These are phyloP conservation scores for Entomortierella beljakovae DNA, from an alignment of 192 early-diverging fungal genomes.

Conservation along the genomic window DNA sequence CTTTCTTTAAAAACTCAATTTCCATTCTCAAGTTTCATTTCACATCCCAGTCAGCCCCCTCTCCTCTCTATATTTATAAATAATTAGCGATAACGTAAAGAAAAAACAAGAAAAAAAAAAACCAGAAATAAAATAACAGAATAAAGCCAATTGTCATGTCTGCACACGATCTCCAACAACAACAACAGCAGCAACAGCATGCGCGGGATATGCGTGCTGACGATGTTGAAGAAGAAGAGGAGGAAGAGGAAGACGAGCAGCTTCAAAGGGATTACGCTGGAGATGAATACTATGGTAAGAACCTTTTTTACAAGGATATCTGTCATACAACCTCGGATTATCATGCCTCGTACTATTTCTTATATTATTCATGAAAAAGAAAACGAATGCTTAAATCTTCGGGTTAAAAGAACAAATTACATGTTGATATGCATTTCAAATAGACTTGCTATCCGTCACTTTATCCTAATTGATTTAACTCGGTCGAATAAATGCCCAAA, in stretches of 20 bases:
- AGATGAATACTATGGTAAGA: constrained; percentile 50
- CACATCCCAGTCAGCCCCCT: background rate
- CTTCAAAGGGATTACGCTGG: constrained; percentile 37
- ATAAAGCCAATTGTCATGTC: constrained; percentile 20
- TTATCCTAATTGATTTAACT: too few species aligned
- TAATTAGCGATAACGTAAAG: background rate
- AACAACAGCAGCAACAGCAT: constrained; percentile 37
- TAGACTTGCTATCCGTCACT: too few species aligned
- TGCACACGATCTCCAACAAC: constrained; percentile 33
- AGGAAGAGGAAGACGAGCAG: constrained; percentile 47
- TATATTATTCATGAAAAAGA: too few species aligned
- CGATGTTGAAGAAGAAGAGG: constrained; percentile 28
- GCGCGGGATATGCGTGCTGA: constrained; percentile 32
- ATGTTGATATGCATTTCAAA: too few species aligned
- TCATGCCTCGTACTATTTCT: too few species aligned
- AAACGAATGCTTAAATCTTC: too few species aligned
- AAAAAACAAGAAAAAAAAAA: background rate
- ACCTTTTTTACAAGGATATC: background rate
- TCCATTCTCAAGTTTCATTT: background rate
- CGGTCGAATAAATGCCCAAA: too few species aligned
- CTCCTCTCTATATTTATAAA: too few species aligned
- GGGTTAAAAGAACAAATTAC: too few species aligned
- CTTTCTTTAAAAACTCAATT: too few species aligned
- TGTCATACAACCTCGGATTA: background rate
- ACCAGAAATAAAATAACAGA: background rate